Evolutionary conservation across 2,329 filamentous ascomycete genomes (phyloP).

Genomic region (Curvularia spicifera): DNA sequence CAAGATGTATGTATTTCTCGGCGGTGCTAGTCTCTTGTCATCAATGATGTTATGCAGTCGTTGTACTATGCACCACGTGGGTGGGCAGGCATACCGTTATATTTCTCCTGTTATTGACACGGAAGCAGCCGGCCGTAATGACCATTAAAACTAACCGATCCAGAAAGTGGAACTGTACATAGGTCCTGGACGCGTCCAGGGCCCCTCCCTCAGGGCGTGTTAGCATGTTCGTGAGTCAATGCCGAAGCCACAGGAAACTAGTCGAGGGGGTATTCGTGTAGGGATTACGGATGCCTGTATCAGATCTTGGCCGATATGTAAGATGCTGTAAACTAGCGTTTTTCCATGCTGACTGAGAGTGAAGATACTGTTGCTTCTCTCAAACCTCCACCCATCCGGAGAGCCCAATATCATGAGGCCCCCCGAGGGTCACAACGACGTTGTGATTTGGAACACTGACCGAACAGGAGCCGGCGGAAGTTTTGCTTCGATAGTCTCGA

Average conservation of each 20-base stretch:
- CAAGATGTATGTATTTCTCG: background rate
- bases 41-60: conserved; percentile 7
- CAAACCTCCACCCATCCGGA: background rate
- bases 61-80: background rate
- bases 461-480: background rate
- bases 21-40: background rate
- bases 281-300: background rate
- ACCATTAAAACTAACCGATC: conserved; percentile 7
- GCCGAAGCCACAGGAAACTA: background rate
- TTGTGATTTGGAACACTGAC: background rate
- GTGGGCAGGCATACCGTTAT: conserved; percentile 9
- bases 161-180: conserved; percentile 1
- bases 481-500: background rate
- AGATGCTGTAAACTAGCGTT: background rate
- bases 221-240: conserved; percentile 2
- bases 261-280: conserved; percentile 8
- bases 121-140: background rate
- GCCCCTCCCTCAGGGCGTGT: background rate
- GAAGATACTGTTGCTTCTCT: background rate
- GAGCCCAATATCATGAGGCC: background rate
- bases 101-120: conserved; percentile 10
- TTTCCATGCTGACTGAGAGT: background rate
- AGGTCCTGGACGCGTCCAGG: conserved; percentile 9
- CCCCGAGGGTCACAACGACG: background rate
- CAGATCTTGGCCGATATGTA: conserved; percentile 4